Evolutionary conservation across 1,284 basidiomycete genomes (phyloP).

Genomic region (Ceratobasidium sp.): DNA sequence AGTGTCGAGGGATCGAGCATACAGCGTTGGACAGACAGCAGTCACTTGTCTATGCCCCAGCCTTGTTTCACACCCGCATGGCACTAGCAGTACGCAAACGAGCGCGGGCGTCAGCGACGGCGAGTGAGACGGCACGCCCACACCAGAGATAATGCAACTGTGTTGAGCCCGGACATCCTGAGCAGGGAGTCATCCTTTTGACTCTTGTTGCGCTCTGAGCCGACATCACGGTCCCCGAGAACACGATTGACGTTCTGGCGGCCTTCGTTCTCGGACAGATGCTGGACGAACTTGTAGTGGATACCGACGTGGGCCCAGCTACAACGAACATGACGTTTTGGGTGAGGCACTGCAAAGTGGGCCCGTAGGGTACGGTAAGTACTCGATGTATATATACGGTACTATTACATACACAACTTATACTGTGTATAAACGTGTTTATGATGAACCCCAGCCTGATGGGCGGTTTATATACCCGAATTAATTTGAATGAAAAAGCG

Average conservation of each 20-base stretch:
- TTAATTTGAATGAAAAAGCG: neutral
- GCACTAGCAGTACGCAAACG: neutral
- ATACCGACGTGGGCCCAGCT: conserved; percentile 93
- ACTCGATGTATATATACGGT: neutral
- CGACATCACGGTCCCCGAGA: conserved; percentile 49
- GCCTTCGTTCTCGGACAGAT: conserved; percentile 76
- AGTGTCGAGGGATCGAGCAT: conserved; percentile 51
- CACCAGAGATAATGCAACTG: too few relatives aligned
- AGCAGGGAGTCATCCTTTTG: conserved; percentile 82
- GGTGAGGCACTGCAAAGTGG: too few relatives aligned
- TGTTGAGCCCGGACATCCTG: conserved; percentile 77
- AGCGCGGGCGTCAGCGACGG: too few relatives aligned
- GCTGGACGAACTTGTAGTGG: conserved; percentile 90
- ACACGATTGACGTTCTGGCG: conserved; percentile 76
- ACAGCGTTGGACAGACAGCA: conserved; percentile 49
- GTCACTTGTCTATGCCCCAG: neutral
- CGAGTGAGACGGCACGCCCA: too few relatives aligned
- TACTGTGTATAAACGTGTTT: conserved; percentile 1
- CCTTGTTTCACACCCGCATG: neutral
- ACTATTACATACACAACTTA: neutral
- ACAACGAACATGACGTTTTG: conserved; percentile 98
- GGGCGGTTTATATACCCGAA: conserved; percentile 5
- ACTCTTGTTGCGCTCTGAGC: conserved; percentile 53
- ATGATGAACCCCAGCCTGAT: neutral
- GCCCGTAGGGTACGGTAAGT: conserved; percentile 17